Evolutionary conservation across 2,329 filamentous ascomycete genomes (phyloP), one percentile per base, ranked within the genome.

Genomic region (Golovinomyces cichoracearum): DNA sequence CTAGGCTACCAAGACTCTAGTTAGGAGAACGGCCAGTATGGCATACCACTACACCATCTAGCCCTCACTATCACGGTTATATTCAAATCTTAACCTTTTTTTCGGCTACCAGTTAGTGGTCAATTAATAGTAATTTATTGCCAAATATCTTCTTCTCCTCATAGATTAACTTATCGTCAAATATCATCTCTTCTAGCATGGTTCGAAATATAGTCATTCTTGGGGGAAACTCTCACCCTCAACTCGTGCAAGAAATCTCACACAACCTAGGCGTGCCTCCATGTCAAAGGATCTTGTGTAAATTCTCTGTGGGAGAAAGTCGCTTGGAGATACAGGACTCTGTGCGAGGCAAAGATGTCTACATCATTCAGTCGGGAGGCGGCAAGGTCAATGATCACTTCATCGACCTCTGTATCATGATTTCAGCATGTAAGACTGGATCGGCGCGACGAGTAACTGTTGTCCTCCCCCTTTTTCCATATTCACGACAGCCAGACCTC

Each of bases 311-410:
- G 48, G 90, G 90, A 56, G 90, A 95, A 68, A 93, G 83, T 56
- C 78, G 88, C 49, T 88, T 93, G 53, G 90, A 95, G 65, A 93
- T 98, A 60, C 74, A 86, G 63, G 90, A 98, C 65, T 93, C 85
- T 13, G 90, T 98, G 47, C 81, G 90, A 57, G 90, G 83, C 57
- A 98, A 98, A 64, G 90, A 98, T 75, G 90, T 94, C 63, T 98
- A 92, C 68, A 94, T 95, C 62, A 84, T 98, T 59, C 88, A 95
- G 65, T 90, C 84, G 38, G 85, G 84, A 57, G 83, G 83, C 57
- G 85, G 84, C 54, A 82, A 81, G 58, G 83, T 94, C 66, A 98
- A 98, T 63, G 90, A 98, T 66, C 78, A 93, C 66, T 76, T 98
- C 55, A 81, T 98, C 68, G 90, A 98, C 62, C 77, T 95, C 46